Base-by-base conservation (phyloP, 2,329 filamentous ascomycete species). In the Blumeria graminis region DNA sequence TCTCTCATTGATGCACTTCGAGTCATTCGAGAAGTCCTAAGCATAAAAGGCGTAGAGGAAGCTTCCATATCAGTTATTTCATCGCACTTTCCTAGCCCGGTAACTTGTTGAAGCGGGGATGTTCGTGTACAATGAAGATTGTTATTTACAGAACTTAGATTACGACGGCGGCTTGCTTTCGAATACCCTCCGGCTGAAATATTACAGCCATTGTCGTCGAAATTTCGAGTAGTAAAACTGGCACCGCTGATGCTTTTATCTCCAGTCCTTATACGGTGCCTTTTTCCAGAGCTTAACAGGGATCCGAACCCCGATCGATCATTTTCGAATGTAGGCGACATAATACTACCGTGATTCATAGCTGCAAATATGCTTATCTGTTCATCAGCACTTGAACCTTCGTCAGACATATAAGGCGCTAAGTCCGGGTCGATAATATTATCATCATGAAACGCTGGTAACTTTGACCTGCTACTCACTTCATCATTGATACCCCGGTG, bases 361-460 rank as follows among this genome's bases (percentile, higher is more conserved):
- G 78, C 80, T 1, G 84, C 81, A 68, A 94, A 85, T 11, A 95
- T 82, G 64, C 83, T 89, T 69, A 89, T 82, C 63, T 93, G 86
- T 61, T 98, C 89, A 63, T 94, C 89, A 39, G 85, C 90, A 63
- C 87, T 95, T 1, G 89, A 94, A 52, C 86, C 88, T 62, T 86
- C 82, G 66, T 98, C 92, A 6, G 92, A 98, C 74, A 98, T 84
- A 69, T 93, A 98, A 36, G 87, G 85, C 5, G 89, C 90, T 56
- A 98, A 72, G 64, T 98, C 92, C 1, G 92, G 92, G 66, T 98
- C 92, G 62, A 98, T 96, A 62, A 98, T 94, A 65, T 92, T 96
- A 71, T 98, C 92, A 65, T 92, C 88, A 67, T 98, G 92, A 63
- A 98, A 96, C n/a, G 88, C 88, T 14, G 89, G 83, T 38, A 94